phyloP scores from a whole-genome alignment of 2,329 filamentous ascomycete genomes.

The Aspergillus floridensis region DNA sequence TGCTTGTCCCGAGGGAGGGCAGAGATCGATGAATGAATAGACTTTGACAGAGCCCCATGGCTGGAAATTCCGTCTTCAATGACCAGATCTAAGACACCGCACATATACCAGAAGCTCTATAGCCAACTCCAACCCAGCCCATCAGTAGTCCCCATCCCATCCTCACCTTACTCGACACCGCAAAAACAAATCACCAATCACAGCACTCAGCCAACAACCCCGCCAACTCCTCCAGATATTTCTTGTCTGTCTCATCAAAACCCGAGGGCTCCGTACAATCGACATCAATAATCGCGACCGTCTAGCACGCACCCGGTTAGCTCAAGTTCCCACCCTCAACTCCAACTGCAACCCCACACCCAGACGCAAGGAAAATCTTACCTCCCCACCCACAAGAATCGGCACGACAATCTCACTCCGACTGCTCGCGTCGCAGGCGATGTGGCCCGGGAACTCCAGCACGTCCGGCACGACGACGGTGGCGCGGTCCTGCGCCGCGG shows the following conservation, averaged over 20 bases:
- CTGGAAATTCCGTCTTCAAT: too few relatives aligned
- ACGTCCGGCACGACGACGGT: conserved; percentile 47
- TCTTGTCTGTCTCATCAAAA: conserved; percentile 46
- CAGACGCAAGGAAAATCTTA: conserved; percentile 21
- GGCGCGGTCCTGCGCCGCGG: conserved; percentile 40
- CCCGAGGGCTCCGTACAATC: conserved; percentile 45
- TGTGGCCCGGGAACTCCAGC: conserved; percentile 46
- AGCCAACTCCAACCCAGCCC: neutral
- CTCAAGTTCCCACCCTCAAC: neutral
- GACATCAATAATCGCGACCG: conserved; percentile 50
- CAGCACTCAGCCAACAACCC: conserved; percentile 40
- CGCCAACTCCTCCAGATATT: conserved; percentile 44
- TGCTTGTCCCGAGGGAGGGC: too few relatives aligned
- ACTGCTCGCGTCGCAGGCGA: conserved; percentile 50
- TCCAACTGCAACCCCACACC: neutral
- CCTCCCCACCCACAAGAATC: conserved; percentile 41
- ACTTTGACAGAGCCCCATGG: too few relatives aligned
- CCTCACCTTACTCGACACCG: neutral
- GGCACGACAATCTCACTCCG: conserved; percentile 52
- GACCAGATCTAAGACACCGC: too few relatives aligned
- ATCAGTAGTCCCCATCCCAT: neutral
- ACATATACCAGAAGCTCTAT: too few relatives aligned
- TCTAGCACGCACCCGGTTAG: conserved; percentile 29
- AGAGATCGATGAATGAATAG: too few relatives aligned
- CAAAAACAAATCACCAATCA: conserved; percentile 34